Conservation (phyloP, 768 basidiomycete species). For the Hydnum rufescens region DNA sequence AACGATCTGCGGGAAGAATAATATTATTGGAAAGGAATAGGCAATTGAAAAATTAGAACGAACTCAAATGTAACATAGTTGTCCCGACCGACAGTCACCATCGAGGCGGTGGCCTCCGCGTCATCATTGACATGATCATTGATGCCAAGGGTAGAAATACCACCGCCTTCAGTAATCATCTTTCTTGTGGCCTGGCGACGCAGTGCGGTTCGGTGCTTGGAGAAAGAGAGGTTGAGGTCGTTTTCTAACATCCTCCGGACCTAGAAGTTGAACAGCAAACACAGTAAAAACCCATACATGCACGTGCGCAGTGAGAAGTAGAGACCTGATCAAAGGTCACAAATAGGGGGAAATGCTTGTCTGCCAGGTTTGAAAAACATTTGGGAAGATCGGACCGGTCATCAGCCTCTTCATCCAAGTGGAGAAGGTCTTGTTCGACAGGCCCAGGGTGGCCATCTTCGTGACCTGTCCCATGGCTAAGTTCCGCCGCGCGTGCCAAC, state of each 20-base stretch:
- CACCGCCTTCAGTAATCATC: background rate
- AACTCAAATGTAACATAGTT: conserved; percentile 3
- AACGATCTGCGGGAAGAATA: background rate
- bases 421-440: background rate
- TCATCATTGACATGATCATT: background rate
- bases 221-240: background rate
- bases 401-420: conserved; percentile 7
- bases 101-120: background rate
- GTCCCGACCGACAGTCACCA: background rate
- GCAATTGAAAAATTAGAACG: background rate
- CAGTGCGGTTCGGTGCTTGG: background rate
- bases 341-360: conserved; percentile 10
- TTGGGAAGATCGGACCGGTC: conserved; percentile 1
- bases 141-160: background rate
- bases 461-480: background rate
- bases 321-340: conserved; percentile 10
- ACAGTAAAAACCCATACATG: background rate
- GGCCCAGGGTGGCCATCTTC: background rate
- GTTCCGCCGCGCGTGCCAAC: background rate
- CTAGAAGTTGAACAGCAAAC: background rate
- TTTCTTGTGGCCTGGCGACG: background rate
- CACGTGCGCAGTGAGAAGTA: background rate
- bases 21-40: background rate
- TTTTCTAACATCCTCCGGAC: conserved; percentile 4
- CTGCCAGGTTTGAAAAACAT: conserved; percentile 6